These are phyloP conservation scores for Helicocarpus griseus DNA, from an alignment of 2,329 filamentous ascomycete genomes.

Conservation along the genomic window DNA sequence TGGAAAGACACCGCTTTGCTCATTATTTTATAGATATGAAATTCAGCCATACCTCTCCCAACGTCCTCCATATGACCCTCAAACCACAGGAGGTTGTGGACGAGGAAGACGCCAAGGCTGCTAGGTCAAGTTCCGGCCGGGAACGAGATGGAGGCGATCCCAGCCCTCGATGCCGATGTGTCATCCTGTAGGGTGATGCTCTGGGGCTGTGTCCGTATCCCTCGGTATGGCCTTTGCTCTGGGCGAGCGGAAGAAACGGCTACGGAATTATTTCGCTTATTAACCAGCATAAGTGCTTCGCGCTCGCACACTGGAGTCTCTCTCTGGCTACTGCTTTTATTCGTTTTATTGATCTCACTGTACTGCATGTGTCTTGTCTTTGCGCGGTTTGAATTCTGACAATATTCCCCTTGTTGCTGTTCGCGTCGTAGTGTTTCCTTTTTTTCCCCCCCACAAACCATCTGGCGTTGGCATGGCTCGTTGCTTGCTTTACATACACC, in stretches of 20 bases:
- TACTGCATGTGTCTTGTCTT: not conserved
- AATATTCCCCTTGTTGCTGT: not conserved
- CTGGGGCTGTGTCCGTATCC: not conserved
- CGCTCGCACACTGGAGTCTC: not conserved
- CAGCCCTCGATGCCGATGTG: constrained; percentile 54
- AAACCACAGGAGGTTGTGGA: constrained; percentile 75
- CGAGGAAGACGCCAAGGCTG: constrained; percentile 64
- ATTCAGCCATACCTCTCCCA: constrained; percentile 63
- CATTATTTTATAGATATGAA: constrained; percentile 54
- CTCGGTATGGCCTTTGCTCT: not conserved
- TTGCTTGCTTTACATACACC: too few species aligned
- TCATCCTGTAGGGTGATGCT: constrained; percentile 43
- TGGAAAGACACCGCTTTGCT: not conserved
- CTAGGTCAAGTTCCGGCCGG: constrained; percentile 44
- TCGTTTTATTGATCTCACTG: not conserved
- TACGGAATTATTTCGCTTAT: not conserved
- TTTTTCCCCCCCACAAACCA: too few species aligned
- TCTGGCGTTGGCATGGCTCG: too few species aligned
- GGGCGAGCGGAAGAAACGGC: not conserved
- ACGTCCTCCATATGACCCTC: constrained; percentile 92
- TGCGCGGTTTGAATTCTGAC: not conserved
- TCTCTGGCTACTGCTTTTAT: not conserved
- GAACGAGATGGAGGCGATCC: constrained; percentile 46
- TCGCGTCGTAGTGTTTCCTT: too few species aligned
- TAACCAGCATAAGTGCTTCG: not conserved